Evolutionary conservation across 2,329 filamentous ascomycete species (phyloP), one percentile per base, ranked within the genome.

Genomic region (Neofusicoccum parvum): DNA sequence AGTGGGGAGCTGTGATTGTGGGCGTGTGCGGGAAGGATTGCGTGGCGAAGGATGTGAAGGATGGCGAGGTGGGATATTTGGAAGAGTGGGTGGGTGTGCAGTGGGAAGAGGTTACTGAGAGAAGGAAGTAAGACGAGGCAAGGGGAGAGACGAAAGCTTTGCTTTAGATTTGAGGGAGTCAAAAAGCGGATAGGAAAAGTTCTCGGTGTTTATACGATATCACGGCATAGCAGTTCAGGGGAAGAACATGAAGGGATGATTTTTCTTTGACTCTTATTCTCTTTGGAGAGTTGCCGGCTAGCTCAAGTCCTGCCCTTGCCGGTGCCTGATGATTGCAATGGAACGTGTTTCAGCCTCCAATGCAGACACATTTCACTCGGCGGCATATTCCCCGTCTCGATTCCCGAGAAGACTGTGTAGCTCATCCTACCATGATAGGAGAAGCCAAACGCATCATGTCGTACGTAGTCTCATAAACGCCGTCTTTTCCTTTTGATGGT

Each of bases 21-120:
- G 93, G 88, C 0, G 92, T 96, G 7, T 99, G 95, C 76, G 87
- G 85, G 69, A 86, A 80, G 73, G 92, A 98, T 76, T 98, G 95
- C 75, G 83, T 85, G 72, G 86, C 87, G 15, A 77, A 77, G 5
- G 85, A 86, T 0, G 83, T 87, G 6, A 77, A 79, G 12, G 81
- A 84, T 41, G 90, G 88, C 0, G 84, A 88, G 72, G 86, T 88
- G 0, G 92, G 89, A 1, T 98, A 96, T 79, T 73, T 93, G 17
- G 95, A 98, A 81, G 95, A 99, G 79, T 99, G 95, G 94, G 88
- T 87, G n/a, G 95, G 94, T 6, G 95, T 98, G 69, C 95, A 99
- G 79, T 99, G 94, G 95, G 95, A 99, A 79, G 94, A 97, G 78
- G 73, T 81, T 48, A 74, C 74, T 51, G 68, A 66, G 56, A 67